Evolutionary conservation across 257 asterid genomes (phyloP).

Genomic region (Nicotiana benthamiana): DNA sequence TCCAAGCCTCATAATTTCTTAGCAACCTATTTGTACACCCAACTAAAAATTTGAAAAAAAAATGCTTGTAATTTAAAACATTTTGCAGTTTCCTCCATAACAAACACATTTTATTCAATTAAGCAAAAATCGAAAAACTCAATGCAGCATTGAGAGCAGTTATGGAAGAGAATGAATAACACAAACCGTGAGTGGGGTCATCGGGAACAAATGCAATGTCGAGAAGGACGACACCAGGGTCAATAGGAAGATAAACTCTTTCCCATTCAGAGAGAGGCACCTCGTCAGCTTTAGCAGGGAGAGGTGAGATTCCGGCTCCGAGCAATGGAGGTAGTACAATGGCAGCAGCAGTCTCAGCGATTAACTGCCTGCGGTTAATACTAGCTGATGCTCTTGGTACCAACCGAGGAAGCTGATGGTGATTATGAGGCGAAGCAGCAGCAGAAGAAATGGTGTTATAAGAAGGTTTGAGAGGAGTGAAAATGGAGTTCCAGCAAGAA

Average conservation of each 20-base stretch:
- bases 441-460: too few relatives aligned
- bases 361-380: conserved; percentile 49
- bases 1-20: too few relatives aligned
- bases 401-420: not conserved
- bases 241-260: conserved; percentile 75
- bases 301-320: conserved; percentile 14
- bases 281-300: conserved; percentile 38
- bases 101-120: not conserved
- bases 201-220: conserved; percentile 86
- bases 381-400: not conserved
- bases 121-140: not conserved
- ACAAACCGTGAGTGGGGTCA: conserved; percentile 68
- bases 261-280: conserved; percentile 80
- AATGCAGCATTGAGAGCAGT: not conserved
- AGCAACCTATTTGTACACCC: not conserved
- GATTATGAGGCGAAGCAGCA: not conserved
- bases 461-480: not conserved
- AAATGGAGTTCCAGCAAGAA: not conserved
- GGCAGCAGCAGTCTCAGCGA: conserved; percentile 43
- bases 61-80: not conserved
- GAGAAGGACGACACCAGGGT: conserved; percentile 86
- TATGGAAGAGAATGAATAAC: not conserved
- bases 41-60: not conserved
- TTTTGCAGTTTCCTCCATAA: not conserved
- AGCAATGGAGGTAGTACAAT: conserved; percentile 29